Evolutionary conservation across 148 eudicot species (phyloP).

Genomic region (Chenopodium album): DNA sequence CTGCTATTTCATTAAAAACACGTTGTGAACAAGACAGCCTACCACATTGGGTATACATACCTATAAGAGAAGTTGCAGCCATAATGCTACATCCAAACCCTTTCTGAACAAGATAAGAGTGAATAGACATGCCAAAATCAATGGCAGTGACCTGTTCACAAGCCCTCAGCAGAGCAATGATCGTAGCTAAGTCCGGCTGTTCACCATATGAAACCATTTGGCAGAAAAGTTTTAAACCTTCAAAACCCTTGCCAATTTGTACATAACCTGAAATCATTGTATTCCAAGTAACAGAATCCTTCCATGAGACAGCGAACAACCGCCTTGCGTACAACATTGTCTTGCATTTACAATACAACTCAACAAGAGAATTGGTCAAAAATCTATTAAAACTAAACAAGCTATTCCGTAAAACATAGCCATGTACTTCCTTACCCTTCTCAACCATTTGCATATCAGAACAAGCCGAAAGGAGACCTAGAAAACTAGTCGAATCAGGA

Average conservation of each 20-base stretch:
- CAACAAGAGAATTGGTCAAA: conserved; percentile 21
- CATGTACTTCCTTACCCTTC: conserved; percentile 20
- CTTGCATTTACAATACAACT: conserved; percentile 29
- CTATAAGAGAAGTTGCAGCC: conserved; percentile 41
- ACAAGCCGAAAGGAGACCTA: conserved; percentile 32
- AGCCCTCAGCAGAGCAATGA: conserved; percentile 34
- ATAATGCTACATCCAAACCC: conserved; percentile 33
- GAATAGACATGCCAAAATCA: conserved; percentile 38
- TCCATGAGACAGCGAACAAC: conserved; percentile 20
- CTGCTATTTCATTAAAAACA: conserved; percentile 37
- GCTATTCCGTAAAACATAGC: conserved; percentile 8
- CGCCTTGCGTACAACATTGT: conserved; percentile 31
- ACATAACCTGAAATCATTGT: conserved; percentile 37
- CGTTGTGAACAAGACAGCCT: conserved; percentile 19
- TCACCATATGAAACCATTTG: conserved; percentile 29
- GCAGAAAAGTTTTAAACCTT: conserved; percentile 39
- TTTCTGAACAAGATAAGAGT: conserved; percentile 24
- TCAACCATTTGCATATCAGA: conserved; percentile 11
- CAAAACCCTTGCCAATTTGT: conserved; percentile 24
- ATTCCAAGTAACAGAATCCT: conserved; percentile 46
- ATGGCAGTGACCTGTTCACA: conserved; percentile 35
- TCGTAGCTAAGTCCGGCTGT: conserved; percentile 36
- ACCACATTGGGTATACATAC: conserved; percentile 40
- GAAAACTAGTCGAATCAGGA: conserved; percentile 29
- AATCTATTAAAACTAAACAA: neutral